Evolutionary conservation across 331 rosid genomes (phyloP).

Genomic region (Rosa hybrid): DNA sequence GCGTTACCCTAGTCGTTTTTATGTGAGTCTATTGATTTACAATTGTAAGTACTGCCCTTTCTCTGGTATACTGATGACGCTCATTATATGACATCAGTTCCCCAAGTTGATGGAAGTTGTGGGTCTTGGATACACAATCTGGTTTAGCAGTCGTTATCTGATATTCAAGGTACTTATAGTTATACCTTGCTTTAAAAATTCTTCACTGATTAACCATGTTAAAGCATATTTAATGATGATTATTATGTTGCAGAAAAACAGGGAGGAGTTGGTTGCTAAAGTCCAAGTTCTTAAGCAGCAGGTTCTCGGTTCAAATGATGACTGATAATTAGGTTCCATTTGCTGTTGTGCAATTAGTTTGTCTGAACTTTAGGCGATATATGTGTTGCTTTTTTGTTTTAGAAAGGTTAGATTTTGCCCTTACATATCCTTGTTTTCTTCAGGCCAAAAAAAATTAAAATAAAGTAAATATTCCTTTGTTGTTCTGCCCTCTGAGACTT

Average conservation of each 20-base stretch:
- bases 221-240: neutral
- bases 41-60: neutral
- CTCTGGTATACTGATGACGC: neutral
- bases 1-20: constrained; percentile 17
- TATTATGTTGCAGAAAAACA: constrained; percentile 54
- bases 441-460: neutral
- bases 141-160: constrained; percentile 84
- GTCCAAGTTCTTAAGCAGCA: constrained; percentile 67
- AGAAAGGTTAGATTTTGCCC: constrained; percentile 6
- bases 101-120: constrained; percentile 90
- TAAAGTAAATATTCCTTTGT: constrained; percentile 2
- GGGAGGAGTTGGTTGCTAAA: constrained; percentile 70
- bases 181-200: neutral
- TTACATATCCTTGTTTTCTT: neutral
- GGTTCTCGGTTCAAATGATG: constrained; percentile 60
- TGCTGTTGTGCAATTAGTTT: neutral
- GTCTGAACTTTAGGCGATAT: constrained; percentile 6
- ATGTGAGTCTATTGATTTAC: neutral
- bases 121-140: constrained; percentile 77
- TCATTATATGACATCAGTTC: constrained; percentile 43
- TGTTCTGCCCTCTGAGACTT: neutral
- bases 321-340: constrained; percentile 17
- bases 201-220: neutral
- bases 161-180: constrained; percentile 63
- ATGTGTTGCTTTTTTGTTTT: neutral